Conservation (phyloP, 371 early-diverging fungal species). For the Mucor sp. region DNA sequence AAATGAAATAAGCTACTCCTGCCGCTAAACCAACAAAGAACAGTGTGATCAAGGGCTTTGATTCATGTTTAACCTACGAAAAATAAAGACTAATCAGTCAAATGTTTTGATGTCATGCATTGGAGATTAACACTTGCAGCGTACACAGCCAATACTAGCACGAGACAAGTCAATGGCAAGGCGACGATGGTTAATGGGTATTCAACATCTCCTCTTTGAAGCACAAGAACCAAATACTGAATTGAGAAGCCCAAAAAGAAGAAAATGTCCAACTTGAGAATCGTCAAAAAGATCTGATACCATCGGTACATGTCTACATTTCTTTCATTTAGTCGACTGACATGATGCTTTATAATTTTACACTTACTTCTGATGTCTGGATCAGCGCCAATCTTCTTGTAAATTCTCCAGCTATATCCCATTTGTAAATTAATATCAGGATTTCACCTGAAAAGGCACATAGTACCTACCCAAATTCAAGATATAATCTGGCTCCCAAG, state of each 20-base stretch:
- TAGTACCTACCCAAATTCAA: slow-evolving; percentile 74
- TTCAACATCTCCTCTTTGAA: slow-evolving; percentile 71
- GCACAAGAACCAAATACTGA: slow-evolving; percentile 83
- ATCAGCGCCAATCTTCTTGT: slow-evolving; percentile 32
- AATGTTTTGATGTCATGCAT: too few species aligned
- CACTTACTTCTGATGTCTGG: slow-evolving; percentile 71
- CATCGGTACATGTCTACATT: slow-evolving; percentile 72
- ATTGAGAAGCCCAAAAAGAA: slow-evolving; percentile 87
- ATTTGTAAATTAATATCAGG: neutral
- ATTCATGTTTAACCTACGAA: slow-evolving; percentile 49
- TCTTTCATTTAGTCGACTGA: neutral
- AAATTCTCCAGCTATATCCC: slow-evolving; percentile 23
- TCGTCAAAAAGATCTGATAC: slow-evolving; percentile 84
- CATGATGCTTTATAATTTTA: neutral
- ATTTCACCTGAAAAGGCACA: too few species aligned
- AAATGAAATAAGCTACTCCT: slow-evolving; percentile 83
- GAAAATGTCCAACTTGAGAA: slow-evolving; percentile 88
- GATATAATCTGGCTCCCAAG: slow-evolving; percentile 63
- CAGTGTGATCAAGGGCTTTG: slow-evolving; percentile 53
- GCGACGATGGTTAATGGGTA: slow-evolving; percentile 84
- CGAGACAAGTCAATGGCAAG: slow-evolving; percentile 72
- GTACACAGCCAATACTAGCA: slow-evolving; percentile 79
- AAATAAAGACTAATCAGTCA: neutral
- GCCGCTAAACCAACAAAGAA: slow-evolving; percentile 75
- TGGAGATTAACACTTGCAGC: slow-evolving; percentile 50